These are phyloP conservation scores for Torulaspora maleeae DNA, from an alignment of 805 yeast species.

Conservation along the genomic window DNA sequence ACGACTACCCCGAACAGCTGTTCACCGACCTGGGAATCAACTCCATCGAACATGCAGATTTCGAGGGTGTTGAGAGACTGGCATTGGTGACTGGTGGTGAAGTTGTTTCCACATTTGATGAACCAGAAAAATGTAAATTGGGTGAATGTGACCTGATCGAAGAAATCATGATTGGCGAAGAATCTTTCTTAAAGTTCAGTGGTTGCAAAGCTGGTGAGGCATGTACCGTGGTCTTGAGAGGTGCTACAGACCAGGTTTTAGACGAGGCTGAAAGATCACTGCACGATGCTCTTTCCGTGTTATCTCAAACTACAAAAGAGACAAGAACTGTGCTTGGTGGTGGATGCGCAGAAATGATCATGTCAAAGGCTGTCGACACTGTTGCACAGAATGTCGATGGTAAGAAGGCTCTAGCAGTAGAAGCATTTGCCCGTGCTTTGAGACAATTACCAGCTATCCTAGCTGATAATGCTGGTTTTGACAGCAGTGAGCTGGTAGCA, in stretches of 20 bases:
- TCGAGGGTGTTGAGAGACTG: conserved; percentile 94
- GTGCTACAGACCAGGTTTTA: conserved; percentile 93
- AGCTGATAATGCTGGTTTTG: conserved; percentile 97
- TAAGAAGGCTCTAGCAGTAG: conserved; percentile 89
- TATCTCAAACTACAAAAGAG: conserved; percentile 90
- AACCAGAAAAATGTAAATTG: conserved; percentile 77
- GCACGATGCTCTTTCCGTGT: conserved; percentile 93
- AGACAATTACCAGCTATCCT: conserved; percentile 92
- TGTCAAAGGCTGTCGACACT: conserved; percentile 95
- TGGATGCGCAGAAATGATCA: conserved; percentile 91
- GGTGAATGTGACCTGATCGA: conserved; percentile 89
- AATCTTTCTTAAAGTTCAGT: conserved; percentile 82
- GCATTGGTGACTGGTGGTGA: conserved; percentile 98
- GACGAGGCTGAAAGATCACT: conserved; percentile 96
- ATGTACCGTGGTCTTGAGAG: conserved; percentile 91
- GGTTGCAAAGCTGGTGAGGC: conserved; percentile 96
- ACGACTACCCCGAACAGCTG: conserved; percentile 96
- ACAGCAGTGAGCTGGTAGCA: conserved; percentile 86
- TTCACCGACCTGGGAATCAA: conserved; percentile 83
- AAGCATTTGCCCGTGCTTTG: conserved; percentile 88
- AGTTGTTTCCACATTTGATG: conserved; percentile 93
- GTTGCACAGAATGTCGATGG: conserved; percentile 90
- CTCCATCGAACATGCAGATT: conserved; percentile 96
- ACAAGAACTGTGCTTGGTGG: conserved; percentile 92
- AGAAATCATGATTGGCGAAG: conserved; percentile 91